These are phyloP conservation scores for Epichloe gansuensis DNA, from an alignment of 2,329 filamentous ascomycete species.

Conservation along the genomic window DNA sequence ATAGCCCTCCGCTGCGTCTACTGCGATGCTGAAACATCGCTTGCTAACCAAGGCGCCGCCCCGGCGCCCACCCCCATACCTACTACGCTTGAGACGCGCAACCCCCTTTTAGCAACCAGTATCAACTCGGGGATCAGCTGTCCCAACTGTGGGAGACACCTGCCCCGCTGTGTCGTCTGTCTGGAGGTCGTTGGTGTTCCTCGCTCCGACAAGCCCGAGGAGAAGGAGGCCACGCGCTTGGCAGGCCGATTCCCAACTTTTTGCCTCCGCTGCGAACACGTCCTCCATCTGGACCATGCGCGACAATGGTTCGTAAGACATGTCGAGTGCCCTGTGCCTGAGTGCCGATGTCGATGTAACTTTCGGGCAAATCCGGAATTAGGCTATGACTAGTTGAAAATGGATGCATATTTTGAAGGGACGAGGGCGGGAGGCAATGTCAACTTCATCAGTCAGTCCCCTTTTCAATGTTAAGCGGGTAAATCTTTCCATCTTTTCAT, in stretches of 20 bases:
- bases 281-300: constrained; percentile 54
- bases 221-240: constrained; percentile 33
- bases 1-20: constrained; percentile 66
- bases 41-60: constrained; percentile 25
- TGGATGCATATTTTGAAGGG: background rate
- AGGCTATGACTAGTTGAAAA: constrained; percentile 28
- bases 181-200: constrained; percentile 53
- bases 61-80: constrained; percentile 12
- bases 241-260: constrained; percentile 54
- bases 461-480: no score
- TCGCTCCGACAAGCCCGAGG: constrained; percentile 44
- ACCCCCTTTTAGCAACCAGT: constrained; percentile 42
- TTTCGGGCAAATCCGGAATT: constrained; percentile 47
- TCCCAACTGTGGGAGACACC: constrained; percentile 51
- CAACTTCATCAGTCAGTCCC: background rate
- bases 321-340: constrained; percentile 53
- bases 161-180: constrained; percentile 55
- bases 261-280: constrained; percentile 55
- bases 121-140: constrained; percentile 51
- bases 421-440: no score
- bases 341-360: constrained; percentile 54
- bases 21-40: constrained; percentile 51
- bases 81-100: constrained; percentile 26
- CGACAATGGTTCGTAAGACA: constrained; percentile 53
- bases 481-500: no score